Conservation (phyloP, 169 alveolate genomes). For the Cryptosporidium sp. region DNA sequence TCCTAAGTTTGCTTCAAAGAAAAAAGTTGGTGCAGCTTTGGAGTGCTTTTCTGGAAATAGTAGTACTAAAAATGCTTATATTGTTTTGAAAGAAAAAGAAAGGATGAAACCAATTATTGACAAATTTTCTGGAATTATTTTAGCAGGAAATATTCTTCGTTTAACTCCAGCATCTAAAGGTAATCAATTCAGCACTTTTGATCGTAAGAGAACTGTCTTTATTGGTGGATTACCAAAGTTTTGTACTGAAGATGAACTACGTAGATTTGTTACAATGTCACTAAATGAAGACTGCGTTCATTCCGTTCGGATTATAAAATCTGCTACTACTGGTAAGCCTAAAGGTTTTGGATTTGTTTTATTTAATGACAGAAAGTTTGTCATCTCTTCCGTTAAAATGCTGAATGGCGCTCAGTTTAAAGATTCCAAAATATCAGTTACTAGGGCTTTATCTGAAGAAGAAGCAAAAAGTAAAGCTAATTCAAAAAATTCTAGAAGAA, state of each 20-base stretch:
- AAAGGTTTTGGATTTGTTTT: constrained; percentile 71
- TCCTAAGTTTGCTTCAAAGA: constrained; percentile 54
- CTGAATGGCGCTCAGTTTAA: constrained; percentile 13
- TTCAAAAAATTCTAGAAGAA: background rate
- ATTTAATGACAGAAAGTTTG: constrained; percentile 70
- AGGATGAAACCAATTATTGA: constrained; percentile 23
- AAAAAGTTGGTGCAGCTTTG: constrained; percentile 51
- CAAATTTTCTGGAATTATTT: constrained; percentile 26
- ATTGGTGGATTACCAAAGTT: constrained; percentile 59
- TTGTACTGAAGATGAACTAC: constrained; percentile 69
- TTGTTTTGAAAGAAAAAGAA: constrained; percentile 30
- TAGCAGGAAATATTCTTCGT: constrained; percentile 55
- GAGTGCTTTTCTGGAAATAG: constrained; percentile 65
- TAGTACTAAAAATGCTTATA: constrained; percentile 64
- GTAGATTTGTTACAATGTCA: constrained; percentile 36
- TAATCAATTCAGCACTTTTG: constrained; percentile 64
- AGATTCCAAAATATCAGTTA: constrained; percentile 23
- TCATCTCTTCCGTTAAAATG: constrained; percentile 18
- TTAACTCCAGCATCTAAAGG: constrained; percentile 68
- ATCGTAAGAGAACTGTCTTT: constrained; percentile 65
- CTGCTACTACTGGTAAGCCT: constrained; percentile 58
- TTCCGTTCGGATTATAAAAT: constrained; percentile 49
- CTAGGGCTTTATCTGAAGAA: constrained; percentile 60
- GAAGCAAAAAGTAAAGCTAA: constrained; percentile 22
- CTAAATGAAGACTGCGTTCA: constrained; percentile 41